Percentiles rank a stretch among this genome's conserved stretches.
These are phyloP conservation scores for Amylocystis lapponica DNA, from an alignment of 768 basidiomycete genomes.

Conservation along the genomic window DNA sequence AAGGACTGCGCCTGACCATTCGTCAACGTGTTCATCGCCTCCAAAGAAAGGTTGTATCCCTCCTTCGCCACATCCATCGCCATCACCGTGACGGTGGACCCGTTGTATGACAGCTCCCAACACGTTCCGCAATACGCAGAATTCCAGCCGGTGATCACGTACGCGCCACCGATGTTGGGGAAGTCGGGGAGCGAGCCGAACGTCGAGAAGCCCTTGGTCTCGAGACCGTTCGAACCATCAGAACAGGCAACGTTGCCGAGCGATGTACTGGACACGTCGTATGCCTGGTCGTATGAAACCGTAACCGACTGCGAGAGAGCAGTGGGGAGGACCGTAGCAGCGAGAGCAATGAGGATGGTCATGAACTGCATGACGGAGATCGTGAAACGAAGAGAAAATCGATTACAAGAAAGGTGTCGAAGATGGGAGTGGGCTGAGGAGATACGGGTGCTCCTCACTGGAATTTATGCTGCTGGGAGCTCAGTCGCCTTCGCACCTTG, in stretches of 20 bases:
- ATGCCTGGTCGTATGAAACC: constrained; percentile 42
- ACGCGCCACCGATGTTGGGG: constrained; percentile 54
- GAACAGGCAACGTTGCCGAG: constrained; percentile 45
- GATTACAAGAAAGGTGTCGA: neutral
- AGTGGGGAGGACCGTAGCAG: constrained; percentile 8
- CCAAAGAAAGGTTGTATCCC: constrained; percentile 34
- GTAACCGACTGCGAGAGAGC: constrained; percentile 12
- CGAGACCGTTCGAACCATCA: constrained; percentile 46
- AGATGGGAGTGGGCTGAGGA: neutral
- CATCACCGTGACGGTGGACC: constrained; percentile 30
- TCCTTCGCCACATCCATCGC: constrained; percentile 45
- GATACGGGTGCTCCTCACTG: neutral
- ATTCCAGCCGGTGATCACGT: constrained; percentile 44
- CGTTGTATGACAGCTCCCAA: constrained; percentile 49
- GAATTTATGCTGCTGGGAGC: no score
- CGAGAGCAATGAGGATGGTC: constrained; percentile 13
- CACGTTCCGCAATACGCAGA: constrained; percentile 54
- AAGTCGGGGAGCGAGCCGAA: constrained; percentile 50
- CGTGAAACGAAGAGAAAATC: neutral
- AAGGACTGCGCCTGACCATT: constrained; percentile 16
- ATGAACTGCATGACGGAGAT: constrained; percentile 20
- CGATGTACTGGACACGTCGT: constrained; percentile 40
- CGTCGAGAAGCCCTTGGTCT: constrained; percentile 37
- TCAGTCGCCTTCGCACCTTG: no score
- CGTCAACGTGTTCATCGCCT: constrained; percentile 26